Base-by-base conservation (phyloP, 805 yeast species). In the Metschnikowia peoriensis region DNA sequence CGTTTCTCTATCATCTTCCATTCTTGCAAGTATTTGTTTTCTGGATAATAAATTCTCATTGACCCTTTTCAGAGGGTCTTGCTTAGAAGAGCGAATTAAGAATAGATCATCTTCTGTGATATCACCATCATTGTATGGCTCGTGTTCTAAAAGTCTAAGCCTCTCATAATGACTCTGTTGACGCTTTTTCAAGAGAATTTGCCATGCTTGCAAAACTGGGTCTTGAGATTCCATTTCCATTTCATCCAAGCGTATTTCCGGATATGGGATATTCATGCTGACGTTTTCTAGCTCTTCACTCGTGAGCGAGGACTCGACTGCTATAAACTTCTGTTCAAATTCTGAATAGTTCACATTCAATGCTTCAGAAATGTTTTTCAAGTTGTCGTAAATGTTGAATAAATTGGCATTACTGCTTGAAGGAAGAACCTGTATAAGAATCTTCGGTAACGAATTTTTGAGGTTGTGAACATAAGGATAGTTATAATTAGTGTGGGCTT, bases 1-100 rank as follows among this genome's bases (percentile, higher is more conserved):
- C 43, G 96, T 75, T 66, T 93, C 99, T 59, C 99, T 75, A 66
- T 93, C 98, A 56, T 86, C 92, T 65, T 93, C 97, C 85, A 93
- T 90, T 54, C 98, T 73, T 38, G 82, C 78, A 15, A 90, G 65
- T 15, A 88, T 83, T 58, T 86, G 89, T 44, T 82, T 67, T 49
- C 71, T 71, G 6, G 78, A 62, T 5, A 73, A 58, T 44, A 66
- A 54, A 28, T 53, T 55, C 41, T 59, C 62, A 27, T 54, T 56
- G 28, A 52, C 60, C 17, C 62, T 66, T 49, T 65, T 55, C 61
- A 15, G 50, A 47, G 60, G 46, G 65, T 60, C 57, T 63, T 60
- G 50, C 61, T 66, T 44, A 50, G 65, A 58, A 64, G 76, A 29
- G 51, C 69, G 28, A 54, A 59, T 52, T 22, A 40, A 47, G 49